A percentile compares a stretch with the other conserved stretches of the same genome.
Conservation (phyloP, 1,284 basidiomycete species). For the Trichosporon sp. region DNA sequence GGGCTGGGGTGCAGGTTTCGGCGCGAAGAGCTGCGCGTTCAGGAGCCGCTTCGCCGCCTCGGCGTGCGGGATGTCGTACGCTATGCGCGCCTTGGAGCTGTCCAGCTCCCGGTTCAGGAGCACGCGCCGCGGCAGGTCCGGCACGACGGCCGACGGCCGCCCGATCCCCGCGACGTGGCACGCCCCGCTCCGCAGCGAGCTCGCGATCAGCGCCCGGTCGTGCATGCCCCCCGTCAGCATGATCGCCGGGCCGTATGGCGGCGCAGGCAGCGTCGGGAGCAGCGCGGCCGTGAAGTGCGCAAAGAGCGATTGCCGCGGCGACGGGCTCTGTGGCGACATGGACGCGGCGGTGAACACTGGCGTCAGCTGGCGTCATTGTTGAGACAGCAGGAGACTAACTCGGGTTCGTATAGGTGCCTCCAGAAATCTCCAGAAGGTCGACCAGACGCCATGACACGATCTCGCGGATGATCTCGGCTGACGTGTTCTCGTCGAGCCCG, state of each 20-base stretch:
- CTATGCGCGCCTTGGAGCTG: constrained; percentile 23
- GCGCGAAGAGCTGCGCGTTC: background rate
- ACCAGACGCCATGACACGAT: constrained; percentile 54
- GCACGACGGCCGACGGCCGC: constrained; percentile 38
- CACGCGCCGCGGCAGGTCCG: constrained; percentile 28
- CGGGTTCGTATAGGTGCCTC: constrained; percentile 43
- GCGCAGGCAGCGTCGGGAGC: constrained; percentile 31
- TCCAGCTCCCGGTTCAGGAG: constrained; percentile 31
- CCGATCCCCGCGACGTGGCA: constrained; percentile 44
- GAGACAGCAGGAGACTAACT: constrained; percentile 13
- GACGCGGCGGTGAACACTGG: constrained; percentile 13
- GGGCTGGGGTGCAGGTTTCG: background rate
- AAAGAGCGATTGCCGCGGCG: constrained; percentile 40
- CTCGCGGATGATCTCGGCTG: constrained; percentile 38
- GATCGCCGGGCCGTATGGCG: constrained; percentile 40
- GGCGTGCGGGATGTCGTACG: constrained; percentile 30
- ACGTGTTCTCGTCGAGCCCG: constrained; percentile 38
- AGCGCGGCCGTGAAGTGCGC: constrained; percentile 39
- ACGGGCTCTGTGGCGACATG: constrained; percentile 4
- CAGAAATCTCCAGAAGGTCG: constrained; percentile 48
- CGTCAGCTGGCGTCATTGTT: constrained; percentile 14
- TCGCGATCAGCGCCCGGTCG: constrained; percentile 33
- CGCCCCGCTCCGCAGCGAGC: constrained; percentile 28
- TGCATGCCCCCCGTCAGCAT: constrained; percentile 45
- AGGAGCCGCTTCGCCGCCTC: background rate